Evolutionary conservation across 2,329 filamentous ascomycete genomes (phyloP), one percentile per base, ranked within the genome.

Genomic region (Nemania serpens): DNA sequence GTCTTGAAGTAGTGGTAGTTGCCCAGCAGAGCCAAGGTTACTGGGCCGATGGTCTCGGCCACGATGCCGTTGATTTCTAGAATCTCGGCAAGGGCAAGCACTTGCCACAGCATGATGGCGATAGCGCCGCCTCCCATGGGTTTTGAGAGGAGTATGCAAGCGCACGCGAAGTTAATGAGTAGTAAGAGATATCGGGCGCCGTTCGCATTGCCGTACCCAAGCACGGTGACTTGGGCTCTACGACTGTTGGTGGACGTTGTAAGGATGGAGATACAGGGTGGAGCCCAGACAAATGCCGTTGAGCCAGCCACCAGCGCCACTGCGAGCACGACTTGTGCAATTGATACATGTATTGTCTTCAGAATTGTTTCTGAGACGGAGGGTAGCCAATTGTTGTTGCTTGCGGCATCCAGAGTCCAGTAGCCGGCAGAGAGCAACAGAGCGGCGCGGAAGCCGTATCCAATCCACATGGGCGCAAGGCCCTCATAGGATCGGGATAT

Each of bases 1-100:
- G 95, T 99, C 74, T 96, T 97, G 86, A 99, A 99, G 81, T 88
- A 99, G 79, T 97, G 89, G 76, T 94, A 96, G 70, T 90, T 92
- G 61, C 93, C 95, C 0, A 99, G 85, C n/a, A 98, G 78, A 11
- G 88, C 94, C 25, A 98, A 84, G 64, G 96, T 83, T 41, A 95
- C 80, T 18, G 95, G 93, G 0, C 93, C 94, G 69, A 98, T 90
- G 6, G 92, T 82, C 46, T 87, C 88, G 50, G 84, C 80, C 15
- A 88, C 86, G 41, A 89, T 74, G 62, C 77, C 74, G 71, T 86
- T 84, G 67, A 86, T 78, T 72, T 90, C 85, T 48, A 88, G 73
- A 65, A 89, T 80, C 73, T 90, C 85, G 62, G 84, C 74, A n/a
- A 90, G 84, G 11, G 91, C 92, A 62, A 99, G 86, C 45, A 97